Evolutionary conservation across 495 filamentous ascomycete species (phyloP), one percentile per base, ranked within the genome.

Genomic region (Aspergillus coremiiformis): DNA sequence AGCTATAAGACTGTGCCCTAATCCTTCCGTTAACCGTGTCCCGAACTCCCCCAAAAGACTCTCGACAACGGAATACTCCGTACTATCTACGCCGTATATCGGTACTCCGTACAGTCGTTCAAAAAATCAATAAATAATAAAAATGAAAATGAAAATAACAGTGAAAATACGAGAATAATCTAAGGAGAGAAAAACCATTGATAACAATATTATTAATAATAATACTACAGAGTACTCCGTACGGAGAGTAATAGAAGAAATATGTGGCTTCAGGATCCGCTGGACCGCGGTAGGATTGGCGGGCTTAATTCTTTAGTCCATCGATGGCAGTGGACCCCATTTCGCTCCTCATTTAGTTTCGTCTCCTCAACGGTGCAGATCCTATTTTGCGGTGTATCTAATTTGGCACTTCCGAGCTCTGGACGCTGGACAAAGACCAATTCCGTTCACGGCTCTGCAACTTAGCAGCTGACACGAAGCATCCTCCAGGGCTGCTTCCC

Each of bases 291-390:
- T 26, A 35, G 37, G 37, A 41, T 41, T 41, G 37, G 37, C 1
- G 37, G 17, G 37, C 39, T 41, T 21, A 44, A 41, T n/a, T 44
- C 24, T 43, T 47, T 53, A 33, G 51, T 32, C 44, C 32, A 41
- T 21, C 45, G 51, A 53, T 47, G 21, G 17, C 37, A 19, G 44
- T 53, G 51, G 51, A 53, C 32, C 51, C 15, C 42, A 32, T 43
- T 35, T 26, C 32, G 26, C 37, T 20, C 17, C 17, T 21, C 42
- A 41, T 46, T 43, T 43, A 53, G 51, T 44, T 29, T 47, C 33
- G 30, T 37, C 51, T 24, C 44, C 44, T 26, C 44, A 53, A 53
- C 51, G 51, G 51, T 32, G 51, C 51, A 39, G 51, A 53, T 53
- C 51, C 22, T 24, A 47, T 35, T 47, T 45, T 4, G n/a, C n/a